A percentile compares a stretch with the other conserved stretches of the same genome.
Conservation (phyloP, 2,329 filamentous ascomycete genomes). For the Diaporthe vaccinii region DNA sequence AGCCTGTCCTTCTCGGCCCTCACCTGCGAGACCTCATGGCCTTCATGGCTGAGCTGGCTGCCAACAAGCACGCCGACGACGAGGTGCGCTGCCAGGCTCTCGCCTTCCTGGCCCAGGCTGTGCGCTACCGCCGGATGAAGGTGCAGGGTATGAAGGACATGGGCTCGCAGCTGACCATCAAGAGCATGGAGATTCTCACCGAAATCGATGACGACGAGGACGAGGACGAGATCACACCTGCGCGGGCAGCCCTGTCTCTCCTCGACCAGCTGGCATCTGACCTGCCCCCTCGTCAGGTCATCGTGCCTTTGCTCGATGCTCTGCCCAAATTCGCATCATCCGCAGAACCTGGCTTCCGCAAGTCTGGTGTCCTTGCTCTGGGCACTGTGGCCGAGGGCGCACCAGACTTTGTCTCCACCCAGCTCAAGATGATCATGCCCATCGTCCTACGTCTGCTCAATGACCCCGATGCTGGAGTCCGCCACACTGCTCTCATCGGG, state of each 20-base stretch:
- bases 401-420: conserved; percentile 96
- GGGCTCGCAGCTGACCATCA: conserved; percentile 87
- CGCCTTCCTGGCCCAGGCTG: conserved; percentile 92
- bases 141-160: conserved; percentile 89
- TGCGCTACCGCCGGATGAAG: conserved; percentile 94
- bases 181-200: conserved; percentile 88
- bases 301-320: conserved; percentile 90
- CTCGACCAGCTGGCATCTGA: conserved; percentile 91
- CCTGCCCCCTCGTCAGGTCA: conserved; percentile 92
- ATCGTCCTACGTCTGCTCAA: conserved; percentile 85
- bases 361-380: conserved; percentile 91
- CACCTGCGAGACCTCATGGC: conserved; percentile 92
- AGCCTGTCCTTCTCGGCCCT: conserved; percentile 83
- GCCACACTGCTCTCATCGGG: conserved; percentile 88
- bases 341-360: conserved; percentile 81
- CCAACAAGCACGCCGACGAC: conserved; percentile 82
- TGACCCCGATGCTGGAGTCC: conserved; percentile 86
- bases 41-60: conserved; percentile 92
- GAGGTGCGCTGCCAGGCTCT: conserved; percentile 92
- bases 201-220: conserved; percentile 86
- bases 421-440: conserved; percentile 88
- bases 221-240: conserved; percentile 88
- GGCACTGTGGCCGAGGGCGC: conserved; percentile 97
- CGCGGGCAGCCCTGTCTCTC: conserved; percentile 85
- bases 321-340: conserved; percentile 85